These are phyloP conservation scores for Exsudoporus frostii DNA, from an alignment of 768 basidiomycete genomes.

Conservation along the genomic window DNA sequence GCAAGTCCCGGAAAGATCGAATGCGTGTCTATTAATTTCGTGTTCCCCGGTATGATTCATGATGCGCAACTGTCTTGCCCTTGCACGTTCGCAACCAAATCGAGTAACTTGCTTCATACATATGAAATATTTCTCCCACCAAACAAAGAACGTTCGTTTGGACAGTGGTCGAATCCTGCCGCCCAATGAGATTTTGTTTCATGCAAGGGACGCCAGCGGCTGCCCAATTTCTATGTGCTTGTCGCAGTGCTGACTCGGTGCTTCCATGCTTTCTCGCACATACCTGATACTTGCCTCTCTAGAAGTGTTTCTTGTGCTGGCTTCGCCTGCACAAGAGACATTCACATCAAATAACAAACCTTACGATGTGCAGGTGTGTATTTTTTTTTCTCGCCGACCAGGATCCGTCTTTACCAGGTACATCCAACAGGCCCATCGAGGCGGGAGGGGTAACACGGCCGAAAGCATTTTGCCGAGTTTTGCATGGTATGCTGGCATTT, in stretches of 20 bases:
- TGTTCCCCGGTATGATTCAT: not conserved
- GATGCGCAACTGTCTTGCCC: not conserved
- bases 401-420: constrained; percentile 6
- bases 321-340: constrained; percentile 29
- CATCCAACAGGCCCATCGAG: constrained; percentile 60
- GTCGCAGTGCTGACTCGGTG: not conserved
- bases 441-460: constrained; percentile 69
- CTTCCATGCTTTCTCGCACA: constrained; percentile 16
- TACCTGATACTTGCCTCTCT: constrained; percentile 7
- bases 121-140: not conserved
- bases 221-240: not conserved
- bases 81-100: constrained; percentile 25
- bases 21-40: not conserved
- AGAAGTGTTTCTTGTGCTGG: constrained; percentile 11
- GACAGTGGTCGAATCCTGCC: constrained; percentile 15
- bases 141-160: constrained; percentile 30
- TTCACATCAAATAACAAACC: constrained; percentile 26
- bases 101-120: constrained; percentile 10
- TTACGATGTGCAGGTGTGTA: constrained; percentile 51
- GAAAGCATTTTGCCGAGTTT: constrained; percentile 75
- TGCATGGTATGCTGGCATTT: constrained; percentile 52
- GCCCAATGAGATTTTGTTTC: constrained; percentile 16
- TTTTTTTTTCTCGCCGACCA: not conserved
- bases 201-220: not conserved
- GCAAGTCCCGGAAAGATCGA: not conserved